Percentiles rank a stretch among this genome's conserved stretches.
These are phyloP conservation scores for Lentinula sp. DNA, from an alignment of 768 basidiomycete species.

Conservation along the genomic window DNA sequence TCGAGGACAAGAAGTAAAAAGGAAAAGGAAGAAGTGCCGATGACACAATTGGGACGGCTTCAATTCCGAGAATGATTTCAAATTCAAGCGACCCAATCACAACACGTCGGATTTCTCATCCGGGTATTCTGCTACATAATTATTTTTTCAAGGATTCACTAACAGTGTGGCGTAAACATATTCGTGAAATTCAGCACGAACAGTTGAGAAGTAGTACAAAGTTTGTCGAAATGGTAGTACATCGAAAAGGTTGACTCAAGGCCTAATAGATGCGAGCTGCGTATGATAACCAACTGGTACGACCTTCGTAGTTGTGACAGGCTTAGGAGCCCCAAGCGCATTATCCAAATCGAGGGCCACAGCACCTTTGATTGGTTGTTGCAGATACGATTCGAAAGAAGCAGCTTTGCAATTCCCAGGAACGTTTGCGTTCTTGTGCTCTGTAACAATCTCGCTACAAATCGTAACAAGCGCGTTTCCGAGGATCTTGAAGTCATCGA, in stretches of 20 bases:
- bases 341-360: neutral
- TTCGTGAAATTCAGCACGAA: no score
- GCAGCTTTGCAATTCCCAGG: neutral
- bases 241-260: neutral
- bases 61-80: neutral
- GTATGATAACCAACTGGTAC: neutral
- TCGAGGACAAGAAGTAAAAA: no score
- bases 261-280: neutral
- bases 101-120: neutral
- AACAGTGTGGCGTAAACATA: no score
- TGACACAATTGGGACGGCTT: neutral
- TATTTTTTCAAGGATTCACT: no score
- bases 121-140: no score
- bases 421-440: neutral
- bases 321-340: neutral
- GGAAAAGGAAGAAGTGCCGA: neutral
- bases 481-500: conserved; percentile 12
- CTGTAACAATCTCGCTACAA: conserved; percentile 2
- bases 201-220: no score
- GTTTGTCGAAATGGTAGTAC: no score
- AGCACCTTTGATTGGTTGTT: neutral
- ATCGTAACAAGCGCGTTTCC: conserved; percentile 6
- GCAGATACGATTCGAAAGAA: neutral
- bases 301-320: neutral
- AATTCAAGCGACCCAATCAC: neutral